These are phyloP conservation scores for Raphanus sativus DNA, from an alignment of 345 rosid species.

Conservation along the genomic window DNA sequence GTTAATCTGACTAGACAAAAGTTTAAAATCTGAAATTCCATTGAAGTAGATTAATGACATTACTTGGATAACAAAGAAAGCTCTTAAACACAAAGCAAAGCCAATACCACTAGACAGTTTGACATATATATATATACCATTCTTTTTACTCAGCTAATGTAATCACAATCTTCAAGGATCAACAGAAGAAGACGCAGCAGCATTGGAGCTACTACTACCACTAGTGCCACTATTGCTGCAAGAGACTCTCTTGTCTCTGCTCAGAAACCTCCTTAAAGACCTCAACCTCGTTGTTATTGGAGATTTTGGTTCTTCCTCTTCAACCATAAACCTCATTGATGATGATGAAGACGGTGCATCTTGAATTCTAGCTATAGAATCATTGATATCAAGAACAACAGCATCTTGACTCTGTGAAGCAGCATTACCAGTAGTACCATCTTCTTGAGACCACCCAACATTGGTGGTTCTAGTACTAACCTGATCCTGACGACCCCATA, in stretches of 20 bases:
- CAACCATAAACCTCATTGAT: slow-evolving; percentile 39
- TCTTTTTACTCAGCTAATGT: neutral
- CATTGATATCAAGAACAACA: slow-evolving; percentile 49
- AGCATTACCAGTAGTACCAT: slow-evolving; percentile 38
- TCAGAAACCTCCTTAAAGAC: slow-evolving; percentile 76
- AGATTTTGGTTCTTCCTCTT: slow-evolving; percentile 68
- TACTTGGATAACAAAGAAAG: slow-evolving; percentile 24
- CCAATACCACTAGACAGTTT: slow-evolving; percentile 20
- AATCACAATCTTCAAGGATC: slow-evolving; percentile 47
- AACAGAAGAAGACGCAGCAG: slow-evolving; percentile 45
- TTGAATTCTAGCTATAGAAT: slow-evolving; percentile 42
- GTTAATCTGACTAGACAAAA: neutral
- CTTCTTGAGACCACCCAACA: slow-evolving; percentile 45
- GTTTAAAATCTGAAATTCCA: neutral
- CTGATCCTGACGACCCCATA: slow-evolving; percentile 76
- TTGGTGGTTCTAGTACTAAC: slow-evolving; percentile 52
- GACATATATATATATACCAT: slow-evolving; percentile 28
- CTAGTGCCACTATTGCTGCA: slow-evolving; percentile 42
- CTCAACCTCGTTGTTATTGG: slow-evolving; percentile 71
- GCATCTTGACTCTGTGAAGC: slow-evolving; percentile 39
- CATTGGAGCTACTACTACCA: slow-evolving; percentile 39
- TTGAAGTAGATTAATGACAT: slow-evolving; percentile 10
- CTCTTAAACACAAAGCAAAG: slow-evolving; percentile 21
- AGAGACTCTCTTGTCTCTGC: slow-evolving; percentile 66
- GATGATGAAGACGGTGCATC: slow-evolving; percentile 30